A percentile compares a stretch with the other conserved stretches of the same genome.
Conservation (phyloP, 306 rosid species). For the Alnus rubra region DNA sequence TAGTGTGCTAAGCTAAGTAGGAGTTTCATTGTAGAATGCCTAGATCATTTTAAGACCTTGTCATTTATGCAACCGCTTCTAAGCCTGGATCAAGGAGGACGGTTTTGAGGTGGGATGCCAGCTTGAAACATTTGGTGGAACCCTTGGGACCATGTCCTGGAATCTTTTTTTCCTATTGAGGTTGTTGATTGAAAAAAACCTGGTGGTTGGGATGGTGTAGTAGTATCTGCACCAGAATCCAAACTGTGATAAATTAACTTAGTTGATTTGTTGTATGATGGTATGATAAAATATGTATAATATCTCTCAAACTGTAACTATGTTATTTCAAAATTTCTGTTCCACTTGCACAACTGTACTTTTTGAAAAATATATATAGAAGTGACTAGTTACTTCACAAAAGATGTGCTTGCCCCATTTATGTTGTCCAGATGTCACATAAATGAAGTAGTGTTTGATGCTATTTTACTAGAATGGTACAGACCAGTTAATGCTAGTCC, state of each 20-base stretch:
- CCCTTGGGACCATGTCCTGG: neutral
- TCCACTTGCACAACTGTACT: neutral
- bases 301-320: neutral
- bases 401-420: neutral
- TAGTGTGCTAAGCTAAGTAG: neutral
- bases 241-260: neutral
- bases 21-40: neutral
- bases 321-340: neutral
- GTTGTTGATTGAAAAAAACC: neutral
- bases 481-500: neutral
- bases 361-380: neutral
- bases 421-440: neutral
- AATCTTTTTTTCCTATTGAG: neutral
- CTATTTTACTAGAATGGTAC: conserved; percentile 1
- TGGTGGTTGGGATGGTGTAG: neutral
- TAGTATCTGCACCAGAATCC: neutral
- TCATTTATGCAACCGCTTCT: neutral
- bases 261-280: neutral
- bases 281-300: neutral
- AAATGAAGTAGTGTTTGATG: neutral
- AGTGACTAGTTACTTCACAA: neutral
- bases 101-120: too few relatives aligned
- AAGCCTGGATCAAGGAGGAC: too few relatives aligned
- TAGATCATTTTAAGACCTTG: neutral
- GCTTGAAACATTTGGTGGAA: neutral